These are phyloP conservation scores for Stephania japonica DNA, from an alignment of 164 flowering plant genomes.

Conservation along the genomic window DNA sequence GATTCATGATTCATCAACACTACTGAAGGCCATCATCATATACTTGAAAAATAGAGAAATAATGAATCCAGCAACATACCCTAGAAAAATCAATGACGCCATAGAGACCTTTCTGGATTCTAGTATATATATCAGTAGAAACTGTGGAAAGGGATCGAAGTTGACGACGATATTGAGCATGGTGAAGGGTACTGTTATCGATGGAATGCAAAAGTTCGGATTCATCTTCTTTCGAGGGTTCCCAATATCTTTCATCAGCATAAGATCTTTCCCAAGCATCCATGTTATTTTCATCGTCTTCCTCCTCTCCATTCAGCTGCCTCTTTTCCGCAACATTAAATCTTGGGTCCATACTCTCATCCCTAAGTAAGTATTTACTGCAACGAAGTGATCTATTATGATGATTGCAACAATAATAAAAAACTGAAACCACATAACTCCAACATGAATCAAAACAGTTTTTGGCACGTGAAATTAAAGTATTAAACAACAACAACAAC, in stretches of 20 bases:
- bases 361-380: background rate
- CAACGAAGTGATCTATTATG: background rate
- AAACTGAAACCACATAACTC: background rate
- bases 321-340: constrained; percentile 11
- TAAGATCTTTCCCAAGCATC: constrained; percentile 82
- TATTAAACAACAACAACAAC: too few species aligned
- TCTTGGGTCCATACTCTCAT: background rate
- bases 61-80: constrained; percentile 39
- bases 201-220: constrained; percentile 76
- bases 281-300: constrained; percentile 28
- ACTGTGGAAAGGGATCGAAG: constrained; percentile 47
- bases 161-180: constrained; percentile 82
- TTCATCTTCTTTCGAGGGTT: constrained; percentile 81
- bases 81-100: constrained; percentile 77
- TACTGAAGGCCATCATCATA: background rate
- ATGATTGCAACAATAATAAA: background rate
- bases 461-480: background rate
- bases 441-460: background rate
- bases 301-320: constrained; percentile 34
- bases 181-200: constrained; percentile 52
- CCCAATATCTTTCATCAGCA: constrained; percentile 93
- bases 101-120: constrained; percentile 87
- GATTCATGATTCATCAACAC: background rate
- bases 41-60: background rate
- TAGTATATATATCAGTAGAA: constrained; percentile 29